Conservation (phyloP, 2,329 filamentous ascomycete species). For the Madurella fahalii region DNA sequence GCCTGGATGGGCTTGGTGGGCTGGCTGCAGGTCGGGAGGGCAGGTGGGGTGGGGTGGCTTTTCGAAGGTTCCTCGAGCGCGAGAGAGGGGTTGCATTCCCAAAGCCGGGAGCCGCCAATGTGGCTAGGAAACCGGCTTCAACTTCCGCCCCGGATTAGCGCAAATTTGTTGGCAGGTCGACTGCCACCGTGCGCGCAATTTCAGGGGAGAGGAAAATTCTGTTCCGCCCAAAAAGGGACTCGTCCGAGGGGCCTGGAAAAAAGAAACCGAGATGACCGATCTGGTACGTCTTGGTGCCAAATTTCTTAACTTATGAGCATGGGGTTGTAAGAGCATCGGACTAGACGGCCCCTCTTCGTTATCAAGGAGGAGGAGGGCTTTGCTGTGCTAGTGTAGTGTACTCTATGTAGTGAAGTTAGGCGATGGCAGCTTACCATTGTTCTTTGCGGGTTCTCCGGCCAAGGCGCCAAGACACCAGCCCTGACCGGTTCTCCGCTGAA, state of each 20-base stretch:
- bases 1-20: neutral
- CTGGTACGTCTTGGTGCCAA: neutral
- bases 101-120: constrained; percentile 19
- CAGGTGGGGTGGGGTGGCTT: constrained; percentile 10
- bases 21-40: constrained; percentile 3
- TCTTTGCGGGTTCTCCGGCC: constrained; percentile 9
- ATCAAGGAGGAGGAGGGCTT: neutral
- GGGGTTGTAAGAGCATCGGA: neutral
- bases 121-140: constrained; percentile 23
- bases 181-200: constrained; percentile 21
- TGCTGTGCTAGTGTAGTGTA: neutral
- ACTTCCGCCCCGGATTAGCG: constrained; percentile 25
- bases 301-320: no score
- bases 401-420: neutral
- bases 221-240: constrained; percentile 12
- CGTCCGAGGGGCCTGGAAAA: neutral
- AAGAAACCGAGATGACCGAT: neutral
- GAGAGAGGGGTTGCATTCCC: constrained; percentile 17
- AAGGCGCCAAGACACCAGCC: constrained; percentile 18
- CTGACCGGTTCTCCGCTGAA: constrained; percentile 18
- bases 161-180: constrained; percentile 22
- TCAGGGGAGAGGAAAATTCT: constrained; percentile 15
- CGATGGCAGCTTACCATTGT: neutral
- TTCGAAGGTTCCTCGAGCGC: constrained; percentile 15
- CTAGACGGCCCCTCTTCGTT: neutral